A percentile compares a stretch with the other conserved stretches of the same genome.
These are phyloP conservation scores for Sanghuangporus baumii DNA, from an alignment of 1,284 basidiomycete species.

Conservation along the genomic window DNA sequence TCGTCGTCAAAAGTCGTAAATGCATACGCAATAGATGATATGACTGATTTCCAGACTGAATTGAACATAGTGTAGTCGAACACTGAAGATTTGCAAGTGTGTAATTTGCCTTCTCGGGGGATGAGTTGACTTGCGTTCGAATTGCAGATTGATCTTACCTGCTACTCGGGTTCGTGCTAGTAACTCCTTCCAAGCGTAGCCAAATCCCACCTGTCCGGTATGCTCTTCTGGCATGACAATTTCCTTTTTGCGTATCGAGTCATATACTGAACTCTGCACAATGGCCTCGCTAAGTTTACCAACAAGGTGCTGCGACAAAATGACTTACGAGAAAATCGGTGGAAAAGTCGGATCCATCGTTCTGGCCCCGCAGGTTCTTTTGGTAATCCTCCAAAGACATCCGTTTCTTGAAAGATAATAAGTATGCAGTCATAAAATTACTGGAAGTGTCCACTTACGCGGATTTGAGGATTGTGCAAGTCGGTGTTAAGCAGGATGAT, in stretches of 20 bases:
- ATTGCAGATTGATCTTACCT: slow-evolving; percentile 40
- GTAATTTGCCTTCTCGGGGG: slow-evolving; percentile 54
- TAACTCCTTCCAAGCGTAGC: slow-evolving; percentile 98
- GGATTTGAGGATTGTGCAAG: slow-evolving; percentile 92
- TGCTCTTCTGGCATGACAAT: slow-evolving; percentile 99
- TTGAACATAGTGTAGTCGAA: slow-evolving; percentile 96
- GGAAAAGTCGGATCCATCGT: slow-evolving; percentile 82
- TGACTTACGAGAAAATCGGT: slow-evolving; percentile 74
- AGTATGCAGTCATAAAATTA: slow-evolving; percentile 9
- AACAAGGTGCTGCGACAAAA: background rate
- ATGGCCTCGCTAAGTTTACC: slow-evolving; percentile 9
- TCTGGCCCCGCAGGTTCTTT: slow-evolving; percentile 90
- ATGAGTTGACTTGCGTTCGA: slow-evolving; percentile 6
- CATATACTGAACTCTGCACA: slow-evolving; percentile 79
- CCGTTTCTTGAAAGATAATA: slow-evolving; percentile 59
- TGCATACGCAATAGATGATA: slow-evolving; percentile 87
- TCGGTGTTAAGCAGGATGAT: slow-evolving; percentile 99
- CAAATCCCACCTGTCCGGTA: slow-evolving; percentile 93
- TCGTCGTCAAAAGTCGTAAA: slow-evolving; percentile 97
- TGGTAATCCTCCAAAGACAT: slow-evolving; percentile 97
- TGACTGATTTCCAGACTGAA: slow-evolving; percentile 85
- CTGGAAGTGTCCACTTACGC: slow-evolving; percentile 43
- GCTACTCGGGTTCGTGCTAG: slow-evolving; percentile 77
- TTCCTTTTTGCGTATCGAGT: slow-evolving; percentile 90
- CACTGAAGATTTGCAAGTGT: slow-evolving; percentile 70